A percentile compares a stretch with the other conserved stretches of the same genome.
Conservation (phyloP, 306 rosid species). For the Phaseolus lunatus region DNA sequence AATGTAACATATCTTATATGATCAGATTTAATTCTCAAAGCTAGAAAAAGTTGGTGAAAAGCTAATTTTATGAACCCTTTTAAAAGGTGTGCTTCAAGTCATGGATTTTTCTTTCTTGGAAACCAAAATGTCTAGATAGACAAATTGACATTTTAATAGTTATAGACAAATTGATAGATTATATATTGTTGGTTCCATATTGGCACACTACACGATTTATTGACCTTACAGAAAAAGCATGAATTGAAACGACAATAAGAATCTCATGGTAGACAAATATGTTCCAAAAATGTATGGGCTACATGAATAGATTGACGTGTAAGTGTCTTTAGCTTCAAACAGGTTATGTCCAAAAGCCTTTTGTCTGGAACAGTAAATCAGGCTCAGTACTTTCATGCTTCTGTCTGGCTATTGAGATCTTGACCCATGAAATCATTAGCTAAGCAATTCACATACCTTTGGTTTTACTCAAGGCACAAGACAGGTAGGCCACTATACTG, state of each 20-base stretch:
- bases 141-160: conserved; percentile 30
- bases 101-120: conserved; percentile 21
- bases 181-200: background rate
- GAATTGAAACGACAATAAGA: conserved; percentile 30
- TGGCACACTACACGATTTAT: background rate
- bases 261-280: conserved; percentile 1
- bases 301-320: conserved; percentile 43
- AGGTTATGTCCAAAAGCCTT: conserved; percentile 34
- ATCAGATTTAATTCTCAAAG: conserved; percentile 10
- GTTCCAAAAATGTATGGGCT: conserved; percentile 37
- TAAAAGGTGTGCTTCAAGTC: conserved; percentile 13
- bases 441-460: conserved; percentile 27
- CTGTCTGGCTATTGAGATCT: conserved; percentile 46
- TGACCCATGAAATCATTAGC: conserved; percentile 37
- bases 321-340: conserved; percentile 37
- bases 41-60: conserved; percentile 22
- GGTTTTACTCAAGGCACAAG: conserved; percentile 45
- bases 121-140: conserved; percentile 24
- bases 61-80: conserved; percentile 39
- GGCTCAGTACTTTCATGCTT: conserved; percentile 49
- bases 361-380: conserved; percentile 47
- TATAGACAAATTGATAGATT: too few relatives aligned
- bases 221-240: conserved; percentile 20
- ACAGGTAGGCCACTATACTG: conserved; percentile 36
- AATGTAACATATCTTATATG: conserved; percentile 22